Base-by-base conservation (phyloP, 768 basidiomycete genomes). In the Chiua virens region DNA sequence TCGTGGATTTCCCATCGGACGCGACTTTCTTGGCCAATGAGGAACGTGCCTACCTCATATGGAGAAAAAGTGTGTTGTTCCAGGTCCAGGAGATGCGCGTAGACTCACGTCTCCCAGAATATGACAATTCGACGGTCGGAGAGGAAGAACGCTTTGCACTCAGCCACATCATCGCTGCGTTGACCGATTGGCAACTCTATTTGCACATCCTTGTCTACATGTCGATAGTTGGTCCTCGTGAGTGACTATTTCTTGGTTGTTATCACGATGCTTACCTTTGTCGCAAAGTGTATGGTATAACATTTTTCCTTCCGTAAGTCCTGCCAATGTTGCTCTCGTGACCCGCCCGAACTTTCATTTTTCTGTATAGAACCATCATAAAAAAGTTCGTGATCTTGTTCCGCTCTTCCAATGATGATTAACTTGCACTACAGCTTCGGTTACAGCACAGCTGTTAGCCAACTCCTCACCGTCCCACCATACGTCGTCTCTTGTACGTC, bases 381-480 rank as follows among this genome's bases (percentile, higher is more conserved):
- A 72, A 74, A 21, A 67, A 68, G 80, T 80, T 55, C 6, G 42
- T 45, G 32, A 21, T 13, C 8, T 25, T 15, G 38, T 42, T 11
- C 20, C 22, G 2, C 10, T n/a, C 18, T 27, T 10, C 18, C 3
- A 14, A 25, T 22, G 20, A 23, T 45, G 34, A 32, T 46, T 49
- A 18, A 66, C 30, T 43, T 42, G 23, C 9, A 27, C 42, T 15
- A 41, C 52, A 84, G 83, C 20, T 87, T 87, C 48, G 86, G 86
- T 2, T 79, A 80, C 60, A 64, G 75, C 4, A 63, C 79, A 5
- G 68, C 83, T 0, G 72, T 83, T 47, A 82, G 79, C 47, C 83
- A 87, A 57, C 71, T 88, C 4, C 74, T 89, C 36, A 85, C 85
- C 3, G 79, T 87, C 0, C 86, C 86, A 2, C 84, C 85, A 8